Evolutionary conservation across 108 stramenopile species (phyloP).

Genomic region (Pseudonitzschia delicatissima): DNA sequence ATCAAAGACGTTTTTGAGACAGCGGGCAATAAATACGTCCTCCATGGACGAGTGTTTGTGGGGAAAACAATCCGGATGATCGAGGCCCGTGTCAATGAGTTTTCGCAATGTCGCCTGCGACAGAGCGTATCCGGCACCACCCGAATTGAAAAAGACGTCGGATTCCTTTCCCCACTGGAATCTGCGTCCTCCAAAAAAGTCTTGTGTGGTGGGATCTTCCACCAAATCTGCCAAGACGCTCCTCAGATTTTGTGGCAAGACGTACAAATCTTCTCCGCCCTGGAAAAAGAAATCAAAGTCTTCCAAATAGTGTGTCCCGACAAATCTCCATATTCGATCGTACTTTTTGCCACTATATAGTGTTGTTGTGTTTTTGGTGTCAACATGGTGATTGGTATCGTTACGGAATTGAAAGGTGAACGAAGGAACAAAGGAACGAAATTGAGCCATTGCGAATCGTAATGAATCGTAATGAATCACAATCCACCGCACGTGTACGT

Average conservation of each 20-base stretch:
- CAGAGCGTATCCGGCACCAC: conserved; percentile 89
- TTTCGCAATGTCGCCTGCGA: conserved; percentile 68
- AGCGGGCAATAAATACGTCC: conserved; percentile 77
- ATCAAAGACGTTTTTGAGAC: conserved; percentile 48
- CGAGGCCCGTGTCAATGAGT: conserved; percentile 36
- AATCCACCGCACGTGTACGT: too few relatives aligned
- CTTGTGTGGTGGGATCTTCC: conserved; percentile 36
- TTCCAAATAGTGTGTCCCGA: conserved; percentile 74
- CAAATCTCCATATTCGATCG: conserved; percentile 80
- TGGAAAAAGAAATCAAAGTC: conserved; percentile 90
- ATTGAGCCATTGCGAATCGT: not conserved
- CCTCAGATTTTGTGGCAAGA: conserved; percentile 86
- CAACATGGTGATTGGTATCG: too few relatives aligned
- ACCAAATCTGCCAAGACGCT: conserved; percentile 46
- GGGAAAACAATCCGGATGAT: conserved; percentile 53
- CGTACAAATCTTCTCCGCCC: conserved; percentile 93
- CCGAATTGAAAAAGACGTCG: conserved; percentile 79
- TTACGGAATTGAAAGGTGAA: not conserved
- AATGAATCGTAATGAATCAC: too few relatives aligned
- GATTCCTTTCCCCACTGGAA: conserved; percentile 54
- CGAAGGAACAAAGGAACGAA: not conserved
- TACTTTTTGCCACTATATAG: conserved; percentile 40
- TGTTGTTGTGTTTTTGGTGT: too few relatives aligned
- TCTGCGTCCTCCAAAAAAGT: conserved; percentile 71
- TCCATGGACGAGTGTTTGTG: conserved; percentile 70